Conservation (phyloP, 2,329 filamentous ascomycete genomes). For the Basipetospora chlamydospora region DNA sequence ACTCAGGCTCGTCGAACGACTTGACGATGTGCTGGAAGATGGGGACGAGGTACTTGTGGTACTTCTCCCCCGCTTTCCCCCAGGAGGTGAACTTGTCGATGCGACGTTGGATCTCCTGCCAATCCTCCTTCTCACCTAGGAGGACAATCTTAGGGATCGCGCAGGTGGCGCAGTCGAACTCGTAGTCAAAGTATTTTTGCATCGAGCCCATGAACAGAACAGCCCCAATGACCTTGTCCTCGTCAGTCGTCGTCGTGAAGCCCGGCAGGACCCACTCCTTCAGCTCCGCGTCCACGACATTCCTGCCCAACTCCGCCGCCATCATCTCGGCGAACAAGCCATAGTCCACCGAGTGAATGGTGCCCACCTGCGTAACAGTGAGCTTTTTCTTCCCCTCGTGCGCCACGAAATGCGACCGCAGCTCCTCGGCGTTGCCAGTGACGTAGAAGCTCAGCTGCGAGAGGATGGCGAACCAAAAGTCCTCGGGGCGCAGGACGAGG, state of each 20-base stretch:
- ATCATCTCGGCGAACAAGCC: conserved; percentile 20
- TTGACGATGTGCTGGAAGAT: conserved; percentile 23
- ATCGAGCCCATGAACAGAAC: conserved; percentile 36
- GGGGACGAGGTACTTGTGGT: conserved; percentile 19
- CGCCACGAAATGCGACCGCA: conserved; percentile 25
- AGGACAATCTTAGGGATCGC: conserved; percentile 34
- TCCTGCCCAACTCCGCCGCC: conserved; percentile 21
- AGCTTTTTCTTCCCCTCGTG: conserved; percentile 20
- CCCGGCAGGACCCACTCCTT: conserved; percentile 32
- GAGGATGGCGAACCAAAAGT: conserved; percentile 37
- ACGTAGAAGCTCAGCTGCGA: conserved; percentile 30
- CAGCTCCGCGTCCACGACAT: conserved; percentile 25
- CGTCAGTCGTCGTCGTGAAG: conserved; percentile 33
- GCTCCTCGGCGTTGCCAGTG: conserved; percentile 28
- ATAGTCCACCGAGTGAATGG: conserved; percentile 7
- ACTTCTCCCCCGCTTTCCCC: conserved; percentile 20
- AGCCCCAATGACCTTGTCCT: conserved; percentile 26
- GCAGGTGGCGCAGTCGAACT: conserved; percentile 21
- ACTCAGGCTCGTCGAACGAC: conserved; percentile 18
- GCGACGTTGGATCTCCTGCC: conserved; percentile 17
- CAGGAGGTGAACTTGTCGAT: conserved; percentile 22
- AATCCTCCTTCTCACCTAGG: conserved; percentile 32
- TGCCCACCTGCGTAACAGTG: conserved; percentile 6
- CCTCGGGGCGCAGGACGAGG: conserved; percentile 33
- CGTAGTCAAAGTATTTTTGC: conserved; percentile 32